These are phyloP conservation scores for cucumber (Cucumis sativus) DNA, from an alignment of 306 rosid genomes.

Conservation along the genomic window DNA sequence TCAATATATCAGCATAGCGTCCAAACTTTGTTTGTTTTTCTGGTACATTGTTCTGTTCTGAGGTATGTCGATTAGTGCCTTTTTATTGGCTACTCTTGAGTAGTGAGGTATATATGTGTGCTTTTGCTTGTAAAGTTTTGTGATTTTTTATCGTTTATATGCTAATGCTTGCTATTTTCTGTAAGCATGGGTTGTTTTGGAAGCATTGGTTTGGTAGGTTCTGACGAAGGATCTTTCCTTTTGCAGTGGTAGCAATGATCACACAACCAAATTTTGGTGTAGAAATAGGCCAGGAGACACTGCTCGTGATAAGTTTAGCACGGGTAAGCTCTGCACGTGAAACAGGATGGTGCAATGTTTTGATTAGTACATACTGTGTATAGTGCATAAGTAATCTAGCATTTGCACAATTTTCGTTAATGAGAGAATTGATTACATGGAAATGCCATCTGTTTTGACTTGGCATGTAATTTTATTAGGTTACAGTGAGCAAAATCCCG, in stretches of 20 bases:
- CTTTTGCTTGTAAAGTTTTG: background rate
- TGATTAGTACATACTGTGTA: background rate
- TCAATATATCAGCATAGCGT: background rate
- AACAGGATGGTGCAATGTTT: background rate
- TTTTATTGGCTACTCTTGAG: background rate
- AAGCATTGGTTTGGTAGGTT: background rate
- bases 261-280: constrained; percentile 94
- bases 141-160: background rate
- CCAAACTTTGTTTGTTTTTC: background rate
- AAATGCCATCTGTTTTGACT: background rate
- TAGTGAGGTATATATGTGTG: background rate
- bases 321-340: constrained; percentile 17
- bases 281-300: constrained; percentile 97
- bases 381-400: background rate
- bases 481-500: constrained; percentile 70
- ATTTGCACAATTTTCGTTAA: background rate
- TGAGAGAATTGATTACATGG: background rate
- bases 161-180: background rate
- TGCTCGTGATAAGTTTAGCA: constrained; percentile 64
- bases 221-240: background rate
- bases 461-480: constrained; percentile 34
- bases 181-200: background rate
- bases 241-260: constrained; percentile 99
- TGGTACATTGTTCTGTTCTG: background rate
- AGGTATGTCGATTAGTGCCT: background rate